Percentiles rank a stretch among this genome's conserved stretches.
These are phyloP conservation scores for Colletotrichum sp. DNA, from an alignment of 2,329 filamentous ascomycete species.

Conservation along the genomic window DNA sequence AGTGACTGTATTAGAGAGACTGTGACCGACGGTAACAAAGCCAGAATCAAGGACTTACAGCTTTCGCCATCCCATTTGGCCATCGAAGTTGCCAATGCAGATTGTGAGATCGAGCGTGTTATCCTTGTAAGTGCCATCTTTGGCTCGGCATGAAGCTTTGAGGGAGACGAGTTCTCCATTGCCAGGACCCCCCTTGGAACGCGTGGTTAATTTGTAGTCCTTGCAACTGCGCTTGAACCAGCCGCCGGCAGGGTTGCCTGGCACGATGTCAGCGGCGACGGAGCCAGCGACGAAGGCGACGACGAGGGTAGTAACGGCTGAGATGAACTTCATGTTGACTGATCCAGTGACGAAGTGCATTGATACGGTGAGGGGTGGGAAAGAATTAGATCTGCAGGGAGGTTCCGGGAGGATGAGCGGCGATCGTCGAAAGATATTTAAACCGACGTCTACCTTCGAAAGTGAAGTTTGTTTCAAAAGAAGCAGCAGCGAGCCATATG, in stretches of 20 bases:
- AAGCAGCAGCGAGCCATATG: background rate
- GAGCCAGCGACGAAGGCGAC: background rate
- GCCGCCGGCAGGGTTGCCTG: background rate
- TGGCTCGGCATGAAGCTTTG: background rate
- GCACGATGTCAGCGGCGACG: background rate
- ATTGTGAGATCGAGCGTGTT: background rate
- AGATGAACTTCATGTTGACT: background rate
- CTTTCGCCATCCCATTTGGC: background rate
- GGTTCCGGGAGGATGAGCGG: background rate
- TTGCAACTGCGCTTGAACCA: background rate
- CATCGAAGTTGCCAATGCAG: background rate
- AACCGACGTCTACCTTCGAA: accelerated
- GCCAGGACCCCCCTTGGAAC: background rate
- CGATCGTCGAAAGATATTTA: background rate
- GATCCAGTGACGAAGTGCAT: background rate
- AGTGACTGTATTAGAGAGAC: background rate
- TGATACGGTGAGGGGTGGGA: background rate
- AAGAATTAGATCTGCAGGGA: background rate
- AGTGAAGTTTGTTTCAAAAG: background rate
- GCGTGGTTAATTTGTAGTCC: background rate
- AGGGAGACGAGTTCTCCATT: background rate
- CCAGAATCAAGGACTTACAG: background rate
- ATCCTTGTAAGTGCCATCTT: background rate
- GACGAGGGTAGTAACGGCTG: background rate
- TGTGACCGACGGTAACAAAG: background rate